These are phyloP conservation scores for Magnaporthiopsis incrustans DNA, from an alignment of 2,329 filamentous ascomycete genomes.

Conservation along the genomic window DNA sequence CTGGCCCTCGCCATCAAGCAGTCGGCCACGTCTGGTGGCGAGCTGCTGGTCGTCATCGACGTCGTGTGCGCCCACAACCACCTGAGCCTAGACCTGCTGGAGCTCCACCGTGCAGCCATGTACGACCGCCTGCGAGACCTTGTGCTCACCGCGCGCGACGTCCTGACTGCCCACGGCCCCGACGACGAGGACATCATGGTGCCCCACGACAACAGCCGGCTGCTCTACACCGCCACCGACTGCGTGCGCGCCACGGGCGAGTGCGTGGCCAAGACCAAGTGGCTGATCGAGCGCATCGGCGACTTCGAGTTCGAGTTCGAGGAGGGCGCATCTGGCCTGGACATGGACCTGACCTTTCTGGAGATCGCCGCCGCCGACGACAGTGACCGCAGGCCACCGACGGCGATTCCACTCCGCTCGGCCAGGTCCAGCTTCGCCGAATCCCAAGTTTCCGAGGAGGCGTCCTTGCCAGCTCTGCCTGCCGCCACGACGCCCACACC, in stretches of 20 bases:
- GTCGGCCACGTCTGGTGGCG: slow-evolving; percentile 72
- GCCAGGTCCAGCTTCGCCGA: slow-evolving; percentile 20
- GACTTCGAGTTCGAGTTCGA: slow-evolving; percentile 84
- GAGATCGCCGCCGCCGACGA: slow-evolving; percentile 31
- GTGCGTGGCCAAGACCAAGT: slow-evolving; percentile 79
- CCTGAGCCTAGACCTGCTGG: slow-evolving; percentile 57
- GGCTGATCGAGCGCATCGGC: slow-evolving; percentile 78
- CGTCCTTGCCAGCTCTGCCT: slow-evolving; percentile 10
- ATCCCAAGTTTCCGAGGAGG: slow-evolving; percentile 17
- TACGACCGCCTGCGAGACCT: slow-evolving; percentile 73
- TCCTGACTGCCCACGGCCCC: slow-evolving; percentile 60
- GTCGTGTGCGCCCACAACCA: slow-evolving; percentile 72
- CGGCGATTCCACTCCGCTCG: slow-evolving; percentile 11
- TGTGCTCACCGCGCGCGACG: slow-evolving; percentile 71
- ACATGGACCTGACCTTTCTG: slow-evolving; percentile 50
- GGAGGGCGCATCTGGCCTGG: slow-evolving; percentile 36
- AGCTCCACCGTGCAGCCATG: slow-evolving; percentile 65
- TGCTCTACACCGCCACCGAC: slow-evolving; percentile 72
- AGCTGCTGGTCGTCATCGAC: slow-evolving; percentile 72
- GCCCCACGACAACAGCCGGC: slow-evolving; percentile 66
- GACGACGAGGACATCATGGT: slow-evolving; percentile 73
- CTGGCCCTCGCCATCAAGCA: slow-evolving; percentile 75
- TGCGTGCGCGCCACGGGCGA: slow-evolving; percentile 89
- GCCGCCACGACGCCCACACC: slow-evolving; percentile 28
- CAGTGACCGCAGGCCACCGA: slow-evolving; percentile 24